Evolutionary conservation across 2,329 filamentous ascomycete species (phyloP), one percentile per base, ranked within the genome.

Genomic region (Phaeosphaeria sp.): DNA sequence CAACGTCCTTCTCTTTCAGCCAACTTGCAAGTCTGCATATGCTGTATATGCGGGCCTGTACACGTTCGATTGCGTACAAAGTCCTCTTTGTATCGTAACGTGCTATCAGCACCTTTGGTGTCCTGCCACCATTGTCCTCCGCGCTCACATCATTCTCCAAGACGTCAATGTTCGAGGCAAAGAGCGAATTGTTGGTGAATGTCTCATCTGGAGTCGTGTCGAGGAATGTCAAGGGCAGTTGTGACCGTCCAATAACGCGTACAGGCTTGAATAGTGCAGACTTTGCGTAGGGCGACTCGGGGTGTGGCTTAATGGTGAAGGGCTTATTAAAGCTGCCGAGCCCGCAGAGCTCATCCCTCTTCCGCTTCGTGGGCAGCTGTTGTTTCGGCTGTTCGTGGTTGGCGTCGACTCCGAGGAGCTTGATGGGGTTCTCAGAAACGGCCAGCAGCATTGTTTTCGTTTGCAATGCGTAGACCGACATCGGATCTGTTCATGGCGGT

Each of bases 1-100:
- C 46, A 22, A 93, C 78, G 6, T 81, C 77, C 36, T 83, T 81
- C 51, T 89, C 71, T 59, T 88, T 84, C 21, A 91, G 82, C 89
- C 89, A 91, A 20, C 80, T 75, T 1, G 86, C 89, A 44, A 95
- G 79, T 66, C 85, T 88, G 74, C 89, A 93, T 24, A 92, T 73
- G 11, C 86, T 85, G 72, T 91, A 93, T 3, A 89, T 79, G 0
- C 84, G 83, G 47, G 79, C 75, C 17, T 82, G 79, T 36, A 91
- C 86, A 22, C 86, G 83, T 77, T 93, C 91, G 30, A 93, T 91
- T 53, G 87, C 87, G 91, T 93, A 97, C 2, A 98, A 74, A 0
- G 89, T 86, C 78, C 91, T 91, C 63, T 94, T 72, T 7, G 64
- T 59, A 43, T 75, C 74, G 40, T 69, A 53, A 6, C 69, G 67